Conservation (phyloP, 2,329 filamentous ascomycete species). For the Fusarium fujikuroi region DNA sequence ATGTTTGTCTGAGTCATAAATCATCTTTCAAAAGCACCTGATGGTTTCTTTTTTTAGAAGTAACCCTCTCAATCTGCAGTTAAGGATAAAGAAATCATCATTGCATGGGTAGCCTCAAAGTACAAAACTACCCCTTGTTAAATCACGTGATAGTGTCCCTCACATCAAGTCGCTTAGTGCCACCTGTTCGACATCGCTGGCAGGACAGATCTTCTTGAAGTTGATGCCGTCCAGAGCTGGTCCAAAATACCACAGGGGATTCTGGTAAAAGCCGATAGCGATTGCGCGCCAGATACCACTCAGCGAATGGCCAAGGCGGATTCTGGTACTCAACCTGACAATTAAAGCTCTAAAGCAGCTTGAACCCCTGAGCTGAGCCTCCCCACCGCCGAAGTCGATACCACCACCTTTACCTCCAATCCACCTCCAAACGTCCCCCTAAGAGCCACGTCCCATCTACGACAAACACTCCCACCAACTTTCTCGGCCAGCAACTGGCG, state of each 20-base stretch:
- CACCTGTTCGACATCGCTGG: constrained; percentile 53
- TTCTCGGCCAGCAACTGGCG: constrained; percentile 38
- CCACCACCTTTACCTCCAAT: constrained; percentile 42
- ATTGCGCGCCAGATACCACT: constrained; percentile 43
- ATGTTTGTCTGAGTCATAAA: background rate
- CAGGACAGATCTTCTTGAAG: constrained; percentile 53
- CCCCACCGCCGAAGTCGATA: constrained; percentile 49
- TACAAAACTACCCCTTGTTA: constrained; percentile 17
- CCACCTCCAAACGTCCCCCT: constrained; percentile 40
- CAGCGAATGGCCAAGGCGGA: constrained; percentile 48
- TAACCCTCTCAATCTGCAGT: background rate
- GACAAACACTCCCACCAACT: constrained; percentile 37
- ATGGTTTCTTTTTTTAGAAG: background rate
- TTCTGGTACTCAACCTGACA: constrained; percentile 37
- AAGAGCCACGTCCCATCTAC: constrained; percentile 46
- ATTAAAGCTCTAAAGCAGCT: constrained; percentile 40
- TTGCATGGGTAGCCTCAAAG: background rate
- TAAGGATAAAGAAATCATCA: background rate
- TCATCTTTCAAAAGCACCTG: too few species aligned
- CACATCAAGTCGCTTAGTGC: constrained; percentile 49
- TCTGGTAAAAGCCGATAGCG: constrained; percentile 43
- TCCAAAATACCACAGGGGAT: constrained; percentile 44
- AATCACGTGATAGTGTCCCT: constrained; percentile 48
- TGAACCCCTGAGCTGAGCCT: constrained; percentile 47
- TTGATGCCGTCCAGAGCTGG: constrained; percentile 47